Conservation (phyloP, 1,284 basidiomycete species). For the Ustilago vetiveriae region DNA sequence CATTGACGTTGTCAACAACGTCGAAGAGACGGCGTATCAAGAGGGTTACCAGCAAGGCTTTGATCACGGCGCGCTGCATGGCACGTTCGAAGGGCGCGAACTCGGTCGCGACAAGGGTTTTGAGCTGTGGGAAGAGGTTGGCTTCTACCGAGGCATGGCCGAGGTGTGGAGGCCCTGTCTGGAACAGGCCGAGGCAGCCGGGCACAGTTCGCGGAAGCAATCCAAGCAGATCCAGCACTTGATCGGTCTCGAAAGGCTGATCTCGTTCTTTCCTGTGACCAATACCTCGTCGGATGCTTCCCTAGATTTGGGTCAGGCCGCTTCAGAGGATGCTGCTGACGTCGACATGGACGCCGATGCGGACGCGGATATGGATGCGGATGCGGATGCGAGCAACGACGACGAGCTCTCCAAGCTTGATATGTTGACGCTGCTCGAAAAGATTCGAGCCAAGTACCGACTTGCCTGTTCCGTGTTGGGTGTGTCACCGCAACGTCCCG, state of each 20-base stretch:
- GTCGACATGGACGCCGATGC: constrained; percentile 17
- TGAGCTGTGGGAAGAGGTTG: constrained; percentile 96
- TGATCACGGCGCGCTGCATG: constrained; percentile 86
- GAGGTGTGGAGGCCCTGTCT: constrained; percentile 72
- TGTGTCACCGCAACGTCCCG: constrained; percentile 71
- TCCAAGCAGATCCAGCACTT: constrained; percentile 73
- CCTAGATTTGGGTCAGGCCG: constrained; percentile 14
- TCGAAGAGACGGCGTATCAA: constrained; percentile 74
- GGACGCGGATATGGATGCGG: constrained; percentile 64
- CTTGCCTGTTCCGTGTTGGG: constrained; percentile 84
- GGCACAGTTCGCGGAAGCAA: constrained; percentile 46
- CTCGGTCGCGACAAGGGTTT: constrained; percentile 90
- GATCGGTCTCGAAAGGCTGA: constrained; percentile 74
- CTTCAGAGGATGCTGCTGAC: constrained; percentile 5
- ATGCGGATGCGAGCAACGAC: constrained; percentile 16
- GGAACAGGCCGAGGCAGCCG: constrained; percentile 26
- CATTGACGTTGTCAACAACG: constrained; percentile 50
- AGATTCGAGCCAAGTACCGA: constrained; percentile 88
- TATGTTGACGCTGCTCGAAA: constrained; percentile 78
- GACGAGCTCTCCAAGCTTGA: constrained; percentile 71
- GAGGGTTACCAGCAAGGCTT: constrained; percentile 80
- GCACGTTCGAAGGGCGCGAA: constrained; percentile 88
- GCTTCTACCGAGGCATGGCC: constrained; percentile 88
- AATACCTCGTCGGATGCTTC: constrained; percentile 67
- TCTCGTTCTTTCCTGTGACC: constrained; percentile 77